phyloP scores from a whole-genome alignment of 768 basidiomycete species.

The Tylopilus rubrobrunneus region DNA sequence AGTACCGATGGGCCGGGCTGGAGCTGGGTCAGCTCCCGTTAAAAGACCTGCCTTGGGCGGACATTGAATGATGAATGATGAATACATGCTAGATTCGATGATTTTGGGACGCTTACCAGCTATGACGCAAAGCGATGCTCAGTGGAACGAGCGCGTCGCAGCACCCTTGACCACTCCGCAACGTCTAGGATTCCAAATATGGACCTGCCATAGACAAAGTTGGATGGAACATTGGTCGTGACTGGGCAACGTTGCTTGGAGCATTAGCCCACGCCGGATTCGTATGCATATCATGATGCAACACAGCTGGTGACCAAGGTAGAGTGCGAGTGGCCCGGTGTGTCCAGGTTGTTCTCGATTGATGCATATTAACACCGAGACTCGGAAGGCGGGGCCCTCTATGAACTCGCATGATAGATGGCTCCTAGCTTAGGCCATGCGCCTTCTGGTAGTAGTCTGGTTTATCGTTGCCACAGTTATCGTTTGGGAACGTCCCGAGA shows the following conservation, averaged over 20 bases:
- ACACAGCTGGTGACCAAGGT: neutral
- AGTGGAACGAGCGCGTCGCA: neutral
- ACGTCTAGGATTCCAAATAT: neutral
- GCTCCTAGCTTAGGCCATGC: constrained; percentile 1
- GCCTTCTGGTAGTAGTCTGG: neutral
- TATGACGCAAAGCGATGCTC: neutral
- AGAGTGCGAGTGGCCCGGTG: constrained; percentile 1
- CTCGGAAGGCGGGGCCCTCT: neutral
- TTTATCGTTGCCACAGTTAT: constrained; percentile 13
- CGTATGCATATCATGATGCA: constrained; percentile 3
- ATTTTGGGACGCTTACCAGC: neutral
- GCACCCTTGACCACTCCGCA: neutral
- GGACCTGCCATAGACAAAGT: neutral
- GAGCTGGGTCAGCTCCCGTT: neutral
- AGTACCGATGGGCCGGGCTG: neutral
- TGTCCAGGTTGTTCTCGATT: constrained; percentile 7
- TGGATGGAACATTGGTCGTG: neutral
- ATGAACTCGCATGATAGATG: constrained; percentile 1
- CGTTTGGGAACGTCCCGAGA: neutral
- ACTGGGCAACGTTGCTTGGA: neutral
- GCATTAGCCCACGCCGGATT: constrained; percentile 3
- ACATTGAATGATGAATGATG: neutral
- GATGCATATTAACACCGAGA: constrained; percentile 9
- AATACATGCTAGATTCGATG: neutral
- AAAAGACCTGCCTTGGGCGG: neutral